Conservation (phyloP, 345 rosid species). For the Syzygium jambos region DNA sequence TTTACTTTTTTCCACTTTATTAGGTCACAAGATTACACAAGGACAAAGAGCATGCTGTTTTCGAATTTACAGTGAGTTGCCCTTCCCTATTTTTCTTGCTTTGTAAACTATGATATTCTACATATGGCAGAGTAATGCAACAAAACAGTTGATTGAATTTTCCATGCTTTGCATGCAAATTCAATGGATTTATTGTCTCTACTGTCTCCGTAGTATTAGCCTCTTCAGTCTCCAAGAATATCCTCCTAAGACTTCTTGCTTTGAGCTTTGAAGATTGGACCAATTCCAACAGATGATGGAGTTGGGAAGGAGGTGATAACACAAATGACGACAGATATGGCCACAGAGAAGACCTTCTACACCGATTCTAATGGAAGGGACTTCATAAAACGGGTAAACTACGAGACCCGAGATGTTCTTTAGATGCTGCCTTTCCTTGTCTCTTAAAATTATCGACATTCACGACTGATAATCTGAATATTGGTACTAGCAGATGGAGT, state of each 20-base stretch:
- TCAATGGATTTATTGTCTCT: neutral
- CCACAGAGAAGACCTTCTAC: constrained; percentile 47
- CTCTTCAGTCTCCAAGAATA: neutral
- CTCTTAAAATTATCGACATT: neutral
- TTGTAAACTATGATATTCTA: neutral
- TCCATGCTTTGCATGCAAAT: neutral
- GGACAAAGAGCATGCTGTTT: constrained; percentile 72
- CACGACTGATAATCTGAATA: neutral
- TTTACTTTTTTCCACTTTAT: neutral
- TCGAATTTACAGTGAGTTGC: constrained; percentile 71
- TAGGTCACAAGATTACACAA: constrained; percentile 61
- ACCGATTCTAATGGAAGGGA: constrained; percentile 90
- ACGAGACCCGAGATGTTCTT: neutral
- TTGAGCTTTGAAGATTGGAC: constrained; percentile 54
- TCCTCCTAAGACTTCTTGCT: neutral
- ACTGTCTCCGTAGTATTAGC: neutral
- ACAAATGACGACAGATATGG: constrained; percentile 64
- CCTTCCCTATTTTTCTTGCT: neutral
- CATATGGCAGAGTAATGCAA: neutral
- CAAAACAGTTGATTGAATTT: neutral
- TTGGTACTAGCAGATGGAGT: neutral
- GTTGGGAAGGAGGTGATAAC: constrained; percentile 77
- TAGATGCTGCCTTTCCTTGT: neutral
- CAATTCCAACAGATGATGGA: constrained; percentile 40
- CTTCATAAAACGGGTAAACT: constrained; percentile 74